These are phyloP conservation scores for Phytopythium sindhum DNA, from an alignment of 352 stramenopile genomes.

Conservation along the genomic window DNA sequence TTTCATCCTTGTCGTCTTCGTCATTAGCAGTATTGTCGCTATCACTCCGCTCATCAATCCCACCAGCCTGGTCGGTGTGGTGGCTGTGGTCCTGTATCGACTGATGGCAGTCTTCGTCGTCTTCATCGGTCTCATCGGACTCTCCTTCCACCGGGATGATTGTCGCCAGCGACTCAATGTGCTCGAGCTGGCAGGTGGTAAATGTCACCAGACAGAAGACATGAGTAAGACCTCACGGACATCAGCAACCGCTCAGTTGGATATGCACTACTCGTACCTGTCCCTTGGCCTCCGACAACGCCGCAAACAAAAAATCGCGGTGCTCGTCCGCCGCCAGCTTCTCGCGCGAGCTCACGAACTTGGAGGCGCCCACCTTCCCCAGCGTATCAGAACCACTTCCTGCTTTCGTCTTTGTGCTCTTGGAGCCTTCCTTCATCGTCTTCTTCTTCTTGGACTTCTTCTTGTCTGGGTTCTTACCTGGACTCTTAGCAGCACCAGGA, in stretches of 20 bases:
- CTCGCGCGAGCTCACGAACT: slow-evolving; percentile 53
- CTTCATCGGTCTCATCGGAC: slow-evolving; percentile 5
- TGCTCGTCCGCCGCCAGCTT: slow-evolving; percentile 49
- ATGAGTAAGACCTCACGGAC: slow-evolving; percentile 1
- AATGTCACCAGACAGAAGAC: not conserved
- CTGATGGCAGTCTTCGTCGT: not conserved
- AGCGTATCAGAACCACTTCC: not conserved
- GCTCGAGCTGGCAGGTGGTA: slow-evolving; percentile 28
- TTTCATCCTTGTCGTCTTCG: not conserved
- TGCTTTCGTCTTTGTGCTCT: not conserved
- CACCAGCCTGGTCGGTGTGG: not conserved
- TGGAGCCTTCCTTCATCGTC: slow-evolving; percentile 6
- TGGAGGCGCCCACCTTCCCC: not conserved
- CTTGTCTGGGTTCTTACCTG: slow-evolving; percentile 8
- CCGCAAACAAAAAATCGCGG: slow-evolving; percentile 56
- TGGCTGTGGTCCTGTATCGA: not conserved
- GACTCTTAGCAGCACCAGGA: slow-evolving; percentile 11
- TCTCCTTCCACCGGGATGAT: slow-evolving; percentile 23
- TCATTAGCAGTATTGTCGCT: not conserved
- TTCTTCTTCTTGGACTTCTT: slow-evolving; percentile 16
- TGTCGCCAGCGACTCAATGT: slow-evolving; percentile 45
- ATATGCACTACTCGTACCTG: slow-evolving; percentile 31
- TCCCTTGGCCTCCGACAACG: slow-evolving; percentile 52
- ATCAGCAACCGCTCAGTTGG: too few relatives aligned
- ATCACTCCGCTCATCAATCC: not conserved